Base-by-base conservation (phyloP, 441 rosid genomes). In the Brassica balearica region DNA sequence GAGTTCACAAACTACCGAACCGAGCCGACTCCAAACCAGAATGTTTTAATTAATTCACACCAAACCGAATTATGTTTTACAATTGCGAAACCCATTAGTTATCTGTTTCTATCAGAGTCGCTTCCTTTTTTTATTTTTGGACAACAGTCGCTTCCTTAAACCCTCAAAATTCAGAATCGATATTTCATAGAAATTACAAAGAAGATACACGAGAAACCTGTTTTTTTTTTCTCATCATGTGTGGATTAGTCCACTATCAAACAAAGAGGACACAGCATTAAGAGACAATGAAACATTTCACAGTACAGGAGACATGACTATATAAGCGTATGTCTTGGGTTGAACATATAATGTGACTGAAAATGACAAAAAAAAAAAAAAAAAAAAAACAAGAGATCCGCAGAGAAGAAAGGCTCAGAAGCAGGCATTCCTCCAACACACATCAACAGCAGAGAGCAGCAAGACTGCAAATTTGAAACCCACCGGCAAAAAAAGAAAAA, bases 381-480 rank as follows among this genome's bases (percentile, higher is more conserved):
- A 36, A 34, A 34, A 8, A 36, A 36, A 3, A n/a, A 10, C 23
- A 61, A 61, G 4, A 41, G 61, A 78, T 38, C 63, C 41, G 11
- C 69, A 72, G 64, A 59, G 65, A 48, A 3, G 8, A 41, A 43
- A 32, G 1, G 8, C 41, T 77, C 78, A 87, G 86, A 81, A 84
- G 93, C 93, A 92, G 34, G 88, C 95, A 90, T 73, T 93, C 92
- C 86, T 93, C 97, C 90, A 92, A 48, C 85, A 89, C 4, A 67
- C 92, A 94, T 67, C 95, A 90, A 88, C 95, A 90, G 79, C 95
- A 90, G 55, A 90, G 85, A 0, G 91, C 92, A 20, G 97, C 92
- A 69, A 93, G 79, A 82, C 95, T 88, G 88, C 82, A 29, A 84
- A 25, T 71, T 12, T n/a, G 9, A 43, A 76, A 51, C 8, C 67